Evolutionary conservation across 108 stramenopile species (phyloP).

Genomic region (Pinguiococcus pyrenoidosus): DNA sequence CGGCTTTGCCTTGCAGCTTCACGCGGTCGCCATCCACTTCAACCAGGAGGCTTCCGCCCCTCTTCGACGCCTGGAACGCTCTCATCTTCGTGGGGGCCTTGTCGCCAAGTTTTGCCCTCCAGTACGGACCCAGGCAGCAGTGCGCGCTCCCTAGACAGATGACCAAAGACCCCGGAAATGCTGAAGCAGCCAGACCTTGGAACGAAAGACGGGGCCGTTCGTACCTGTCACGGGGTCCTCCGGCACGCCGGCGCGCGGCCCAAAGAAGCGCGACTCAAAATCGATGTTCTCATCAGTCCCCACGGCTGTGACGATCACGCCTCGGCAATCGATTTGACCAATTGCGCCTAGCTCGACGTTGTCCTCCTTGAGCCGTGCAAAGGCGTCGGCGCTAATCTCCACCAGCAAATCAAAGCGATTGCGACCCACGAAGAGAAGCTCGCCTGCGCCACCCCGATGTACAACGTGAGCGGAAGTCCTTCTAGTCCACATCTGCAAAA

Average conservation of each 20-base stretch:
- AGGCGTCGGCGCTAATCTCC: conserved; percentile 12
- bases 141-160: too few relatives aligned
- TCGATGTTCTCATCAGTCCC: neutral
- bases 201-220: too few relatives aligned
- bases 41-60: too few relatives aligned
- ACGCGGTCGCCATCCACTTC: too few relatives aligned
- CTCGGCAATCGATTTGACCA: conserved; percentile 12
- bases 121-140: conserved; percentile 78
- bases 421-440: conserved; percentile 20
- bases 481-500: too few relatives aligned
- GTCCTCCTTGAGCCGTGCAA: neutral
- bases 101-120: conserved; percentile 48
- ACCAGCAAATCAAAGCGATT: conserved; percentile 25
- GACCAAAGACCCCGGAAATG: too few relatives aligned
- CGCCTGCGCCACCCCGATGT: neutral
- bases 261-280: conserved; percentile 82
- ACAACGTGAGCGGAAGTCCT: too few relatives aligned
- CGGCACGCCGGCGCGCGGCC: conserved; percentile 74
- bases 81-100: conserved; percentile 24
- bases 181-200: too few relatives aligned
- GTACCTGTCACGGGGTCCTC: conserved; percentile 96
- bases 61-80: conserved; percentile 66
- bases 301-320: conserved; percentile 9
- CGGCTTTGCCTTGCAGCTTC: too few relatives aligned
- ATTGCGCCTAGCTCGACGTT: conserved; percentile 10